Conservation (phyloP, 306 rosid genomes). For the Oxytropis ochrocephala region DNA sequence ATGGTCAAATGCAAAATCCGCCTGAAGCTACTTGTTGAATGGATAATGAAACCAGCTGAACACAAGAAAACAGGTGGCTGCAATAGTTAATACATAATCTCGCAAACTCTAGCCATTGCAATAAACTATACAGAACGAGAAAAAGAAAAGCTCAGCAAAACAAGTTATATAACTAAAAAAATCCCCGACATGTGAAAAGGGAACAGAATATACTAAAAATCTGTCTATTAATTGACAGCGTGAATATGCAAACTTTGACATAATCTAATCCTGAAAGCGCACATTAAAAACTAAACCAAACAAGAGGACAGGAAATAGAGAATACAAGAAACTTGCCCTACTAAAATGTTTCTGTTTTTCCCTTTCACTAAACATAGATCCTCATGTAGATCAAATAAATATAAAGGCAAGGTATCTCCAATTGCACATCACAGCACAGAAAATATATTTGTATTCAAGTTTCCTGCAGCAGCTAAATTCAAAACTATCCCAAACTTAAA, state of each 20-base stretch:
- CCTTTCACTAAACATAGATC: conserved; percentile 24
- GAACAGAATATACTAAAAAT: conserved; percentile 39
- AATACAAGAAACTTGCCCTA: conserved; percentile 2
- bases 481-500: neutral
- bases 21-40: neutral
- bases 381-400: conserved; percentile 1
- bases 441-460: neutral
- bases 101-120: conserved; percentile 32
- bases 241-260: conserved; percentile 22
- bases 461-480: neutral
- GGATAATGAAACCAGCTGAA: conserved; percentile 46
- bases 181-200: conserved; percentile 38
- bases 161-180: conserved; percentile 14
- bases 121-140: neutral
- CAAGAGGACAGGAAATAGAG: conserved; percentile 18
- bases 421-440: neutral
- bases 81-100: conserved; percentile 28
- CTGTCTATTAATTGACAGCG: conserved; percentile 24
- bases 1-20: conserved; percentile 40
- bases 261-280: conserved; percentile 20
- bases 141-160: neutral
- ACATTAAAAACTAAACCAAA: conserved; percentile 18
- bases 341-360: conserved; percentile 16
- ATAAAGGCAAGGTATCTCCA: conserved; percentile 21
- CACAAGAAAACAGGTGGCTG: conserved; percentile 41